These are phyloP conservation scores for Dionaea muscipula DNA, from an alignment of 179 eudicot genomes.

Conservation along the genomic window DNA sequence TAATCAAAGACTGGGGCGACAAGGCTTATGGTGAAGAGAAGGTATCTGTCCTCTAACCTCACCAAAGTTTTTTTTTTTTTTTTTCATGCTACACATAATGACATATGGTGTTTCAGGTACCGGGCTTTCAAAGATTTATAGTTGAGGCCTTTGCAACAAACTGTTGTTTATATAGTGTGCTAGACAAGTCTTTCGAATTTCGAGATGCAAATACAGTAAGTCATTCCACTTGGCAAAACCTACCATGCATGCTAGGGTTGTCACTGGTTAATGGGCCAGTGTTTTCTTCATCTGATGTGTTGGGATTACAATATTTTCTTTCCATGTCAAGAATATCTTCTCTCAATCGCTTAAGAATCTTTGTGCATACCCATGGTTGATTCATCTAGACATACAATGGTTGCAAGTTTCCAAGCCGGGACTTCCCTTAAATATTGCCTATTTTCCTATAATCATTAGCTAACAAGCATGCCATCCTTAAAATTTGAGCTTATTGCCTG, in stretches of 20 bases:
- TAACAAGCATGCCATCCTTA: too few relatives aligned
- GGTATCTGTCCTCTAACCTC: conserved; percentile 30
- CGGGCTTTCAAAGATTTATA: conserved; percentile 75
- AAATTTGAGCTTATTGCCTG: too few relatives aligned
- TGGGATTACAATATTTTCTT: too few relatives aligned
- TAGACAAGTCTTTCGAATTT: conserved; percentile 87
- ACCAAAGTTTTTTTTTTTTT: background rate
- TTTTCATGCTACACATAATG: background rate
- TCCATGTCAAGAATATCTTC: too few relatives aligned
- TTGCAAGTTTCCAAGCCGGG: too few relatives aligned
- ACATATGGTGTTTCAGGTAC: conserved; percentile 46
- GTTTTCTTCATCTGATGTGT: too few relatives aligned
- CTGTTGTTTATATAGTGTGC: conserved; percentile 89
- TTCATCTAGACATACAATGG: too few relatives aligned
- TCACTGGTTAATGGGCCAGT: too few relatives aligned
- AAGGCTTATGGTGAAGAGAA: conserved; percentile 63
- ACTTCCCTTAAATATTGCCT: too few relatives aligned
- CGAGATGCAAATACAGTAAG: conserved; percentile 91
- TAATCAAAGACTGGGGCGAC: conserved; percentile 84
- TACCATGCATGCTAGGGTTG: background rate
- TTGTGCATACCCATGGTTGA: too few relatives aligned
- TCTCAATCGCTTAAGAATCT: too few relatives aligned
- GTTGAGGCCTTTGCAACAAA: conserved; percentile 63
- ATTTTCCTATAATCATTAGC: too few relatives aligned
- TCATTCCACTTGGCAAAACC: conserved; percentile 3